These are phyloP conservation scores for Urtica urens DNA, from an alignment of 306 rosid species.

Conservation along the genomic window DNA sequence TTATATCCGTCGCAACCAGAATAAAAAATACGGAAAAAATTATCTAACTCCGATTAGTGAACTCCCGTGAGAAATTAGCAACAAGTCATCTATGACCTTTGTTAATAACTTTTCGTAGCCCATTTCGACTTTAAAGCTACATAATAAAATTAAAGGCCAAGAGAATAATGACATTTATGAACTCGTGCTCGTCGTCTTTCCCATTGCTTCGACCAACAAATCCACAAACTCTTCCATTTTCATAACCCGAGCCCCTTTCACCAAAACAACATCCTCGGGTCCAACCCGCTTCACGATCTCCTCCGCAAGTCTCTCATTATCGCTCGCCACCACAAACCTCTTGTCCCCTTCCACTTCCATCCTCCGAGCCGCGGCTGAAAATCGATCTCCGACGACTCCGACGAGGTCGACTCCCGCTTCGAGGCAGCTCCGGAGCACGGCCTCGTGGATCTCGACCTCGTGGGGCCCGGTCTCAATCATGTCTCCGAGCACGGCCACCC, in stretches of 20 bases:
- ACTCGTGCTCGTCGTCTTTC: too few species aligned
- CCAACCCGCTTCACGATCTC: constrained; percentile 16
- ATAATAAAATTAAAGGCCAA: too few species aligned
- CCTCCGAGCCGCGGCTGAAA: constrained; percentile 12
- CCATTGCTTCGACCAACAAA: constrained; percentile 8
- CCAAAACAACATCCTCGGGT: constrained; percentile 20
- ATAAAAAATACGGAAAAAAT: too few species aligned
- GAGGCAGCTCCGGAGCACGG: constrained; percentile 12
- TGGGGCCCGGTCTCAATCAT: constrained; percentile 23
- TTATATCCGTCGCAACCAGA: too few species aligned
- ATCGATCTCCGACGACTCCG: constrained; percentile 21
- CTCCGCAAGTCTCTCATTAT: constrained; percentile 2
- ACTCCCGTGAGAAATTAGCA: too few species aligned
- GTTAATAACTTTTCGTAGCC: too few species aligned
- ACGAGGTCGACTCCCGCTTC: constrained; percentile 11
- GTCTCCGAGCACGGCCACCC: constrained; percentile 23
- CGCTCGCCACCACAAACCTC: constrained; percentile 3
- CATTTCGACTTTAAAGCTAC: too few species aligned
- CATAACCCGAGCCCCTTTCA: constrained; percentile 25
- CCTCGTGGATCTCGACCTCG: constrained; percentile 17
- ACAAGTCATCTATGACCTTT: too few species aligned
- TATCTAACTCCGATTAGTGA: too few species aligned
- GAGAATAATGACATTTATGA: too few species aligned
- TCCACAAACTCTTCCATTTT: constrained; percentile 22
- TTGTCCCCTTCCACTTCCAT: constrained; percentile 5